Evolutionary conservation across 1,284 basidiomycete species (phyloP).

Genomic region (Pterulicium gracile): DNA sequence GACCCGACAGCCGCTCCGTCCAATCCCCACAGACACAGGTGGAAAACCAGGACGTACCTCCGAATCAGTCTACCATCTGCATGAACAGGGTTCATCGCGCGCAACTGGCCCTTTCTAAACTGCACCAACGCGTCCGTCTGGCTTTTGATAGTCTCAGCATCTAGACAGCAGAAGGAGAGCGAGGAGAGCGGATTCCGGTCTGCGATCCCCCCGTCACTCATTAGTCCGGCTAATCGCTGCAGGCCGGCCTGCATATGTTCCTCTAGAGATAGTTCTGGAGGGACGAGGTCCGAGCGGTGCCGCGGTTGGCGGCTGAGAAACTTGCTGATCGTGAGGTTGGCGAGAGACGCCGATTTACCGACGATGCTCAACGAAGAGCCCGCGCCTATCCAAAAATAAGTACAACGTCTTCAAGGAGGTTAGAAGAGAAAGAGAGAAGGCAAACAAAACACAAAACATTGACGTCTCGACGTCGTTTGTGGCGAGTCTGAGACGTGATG

Average conservation of each 20-base stretch:
- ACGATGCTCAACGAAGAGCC: conserved; percentile 37
- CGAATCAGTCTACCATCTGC: conserved; percentile 47
- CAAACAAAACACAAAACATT: neutral
- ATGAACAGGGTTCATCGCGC: conserved; percentile 47
- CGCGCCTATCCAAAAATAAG: conserved; percentile 25
- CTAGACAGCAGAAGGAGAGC: conserved; percentile 59
- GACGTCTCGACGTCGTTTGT: neutral
- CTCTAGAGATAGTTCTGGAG: conserved; percentile 19
- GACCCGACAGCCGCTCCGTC: too few species aligned
- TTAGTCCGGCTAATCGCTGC: conserved; percentile 36
- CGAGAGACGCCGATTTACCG: conserved; percentile 45
- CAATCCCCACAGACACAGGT: too few species aligned
- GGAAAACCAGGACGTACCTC: too few species aligned
- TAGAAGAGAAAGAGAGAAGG: neutral
- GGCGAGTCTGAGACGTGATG: too few species aligned
- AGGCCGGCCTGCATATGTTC: conserved; percentile 47
- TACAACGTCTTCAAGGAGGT: conserved; percentile 10
- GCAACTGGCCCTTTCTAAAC: conserved; percentile 33
- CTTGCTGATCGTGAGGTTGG: conserved; percentile 51
- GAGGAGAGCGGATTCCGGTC: conserved; percentile 44
- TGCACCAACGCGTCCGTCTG: conserved; percentile 38
- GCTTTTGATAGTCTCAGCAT: conserved; percentile 35
- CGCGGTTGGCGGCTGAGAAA: conserved; percentile 47
- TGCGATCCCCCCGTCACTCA: conserved; percentile 34
- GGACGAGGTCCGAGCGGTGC: conserved; percentile 33